Base-by-base conservation (phyloP, 495 filamentous ascomycete genomes). In the Monascus purpureus region DNA sequence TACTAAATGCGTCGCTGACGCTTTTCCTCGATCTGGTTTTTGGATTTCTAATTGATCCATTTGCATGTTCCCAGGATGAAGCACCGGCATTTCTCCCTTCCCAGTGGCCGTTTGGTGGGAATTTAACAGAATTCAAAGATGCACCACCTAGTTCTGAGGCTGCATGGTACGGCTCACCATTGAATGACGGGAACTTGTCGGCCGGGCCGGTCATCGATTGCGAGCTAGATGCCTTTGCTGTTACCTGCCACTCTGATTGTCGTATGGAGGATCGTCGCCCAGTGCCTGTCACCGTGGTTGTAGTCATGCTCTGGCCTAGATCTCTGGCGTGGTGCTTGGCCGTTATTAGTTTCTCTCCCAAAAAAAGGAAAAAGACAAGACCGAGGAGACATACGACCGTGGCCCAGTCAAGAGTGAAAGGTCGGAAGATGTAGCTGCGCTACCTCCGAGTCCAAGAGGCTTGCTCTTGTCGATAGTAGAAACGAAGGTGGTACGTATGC, bases 1-100 rank as follows among this genome's bases (percentile, higher is more conserved):
- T 83, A 34, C 67, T 74, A 41, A 93, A 73, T 32, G 86, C 81
- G 55, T 92, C 84, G 56, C 75, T 75, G 42, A 93, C 67, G 54
- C 84, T 92, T 61, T 80, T 86, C 50, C 84, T 78, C 41, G 77
- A 67, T 6, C 67, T 63, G 50, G 87, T 82, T 39, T 69, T 60
- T 22, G 59, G 35, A 50, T 73, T 62, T 28, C 50, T 45, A 39
- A 61, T 37, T 52, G 72, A 43, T 33, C 62, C 58, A 40, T 53
- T 57, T 33, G 48, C 49, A 22, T 52, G 35, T 9, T 59, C 57
- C 40, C 52, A 55, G 13, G 50, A 36, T 18, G 48, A 47, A 28
- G 44, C 42, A 9, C 39, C 40, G 13, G 45, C 32, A 35, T 52
- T 65, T 19, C 52, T 47, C 8, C 53, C 52, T 28, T 60, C 51